Conservation (phyloP, 2,329 filamentous ascomycete genomes). For the Coniochaeta hoffmannii region DNA sequence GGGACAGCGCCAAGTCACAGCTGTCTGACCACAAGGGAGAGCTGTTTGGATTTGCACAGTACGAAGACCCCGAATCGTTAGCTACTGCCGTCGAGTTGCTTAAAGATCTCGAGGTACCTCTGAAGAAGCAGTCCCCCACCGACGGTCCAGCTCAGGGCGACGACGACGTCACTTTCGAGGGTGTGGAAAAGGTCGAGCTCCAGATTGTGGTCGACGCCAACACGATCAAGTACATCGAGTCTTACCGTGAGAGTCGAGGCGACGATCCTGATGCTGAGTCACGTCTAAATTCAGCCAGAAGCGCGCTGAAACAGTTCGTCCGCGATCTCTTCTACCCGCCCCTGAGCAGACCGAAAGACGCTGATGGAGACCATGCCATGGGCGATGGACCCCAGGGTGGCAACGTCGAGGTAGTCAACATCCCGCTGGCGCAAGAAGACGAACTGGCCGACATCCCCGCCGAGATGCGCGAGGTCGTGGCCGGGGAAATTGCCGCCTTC, state of each 20-base stretch:
- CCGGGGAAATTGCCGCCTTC: slow-evolving; percentile 90
- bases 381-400: slow-evolving; percentile 54
- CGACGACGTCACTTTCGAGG: slow-evolving; percentile 39
- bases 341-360: slow-evolving; percentile 43
- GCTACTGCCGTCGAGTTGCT: slow-evolving; percentile 79
- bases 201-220: slow-evolving; percentile 73
- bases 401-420: slow-evolving; percentile 79
- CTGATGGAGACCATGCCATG: slow-evolving; percentile 64
- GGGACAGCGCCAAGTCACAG: slow-evolving; percentile 64
- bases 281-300: slow-evolving; percentile 61
- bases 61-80: slow-evolving; percentile 83
- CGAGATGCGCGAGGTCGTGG: slow-evolving; percentile 92
- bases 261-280: slow-evolving; percentile 54
- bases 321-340: slow-evolving; percentile 65
- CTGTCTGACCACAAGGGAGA: slow-evolving; percentile 66
- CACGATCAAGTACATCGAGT: slow-evolving; percentile 77
- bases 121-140: slow-evolving; percentile 59
- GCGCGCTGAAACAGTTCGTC: slow-evolving; percentile 60
- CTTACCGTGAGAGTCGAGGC: slow-evolving; percentile 61
- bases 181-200: slow-evolving; percentile 62
- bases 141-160: slow-evolving; percentile 18
- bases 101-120: slow-evolving; percentile 72
- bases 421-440: slow-evolving; percentile 80
- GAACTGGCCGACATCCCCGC: slow-evolving; percentile 92
- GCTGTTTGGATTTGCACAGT: slow-evolving; percentile 93